Evolutionary conservation across 805 yeast species (phyloP), one percentile per base, ranked within the genome.

Genomic region (Wickerhamiella australiensis): DNA sequence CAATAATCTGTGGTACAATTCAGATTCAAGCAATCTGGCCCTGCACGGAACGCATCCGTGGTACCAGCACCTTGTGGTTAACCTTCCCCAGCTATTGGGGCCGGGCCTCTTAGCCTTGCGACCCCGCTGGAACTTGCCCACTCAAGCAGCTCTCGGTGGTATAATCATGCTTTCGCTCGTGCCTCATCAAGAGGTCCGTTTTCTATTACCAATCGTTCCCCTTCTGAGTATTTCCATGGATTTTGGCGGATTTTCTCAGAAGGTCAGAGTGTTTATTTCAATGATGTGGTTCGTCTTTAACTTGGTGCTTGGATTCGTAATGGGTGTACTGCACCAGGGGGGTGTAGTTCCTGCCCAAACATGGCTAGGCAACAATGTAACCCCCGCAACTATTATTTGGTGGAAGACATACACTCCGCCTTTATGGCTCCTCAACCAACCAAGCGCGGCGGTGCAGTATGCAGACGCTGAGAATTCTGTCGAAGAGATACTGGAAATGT

Each of bases 321-420:
- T 85, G 82, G 97, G 97, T 0, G 61, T 78, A 0, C 70, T 78
- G 23, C 98, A 92, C 59, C 98, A 92, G 68, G 87, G 90, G 37
- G 99, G 99, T 1, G 77, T 92, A 0, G 67, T 90, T 1, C 81
- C 85, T 0, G 81, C 83, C 0, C 66, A 84, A 52, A 54, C 53
- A 2, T 54, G 55, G 46, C 49, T 65, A 13, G 56, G 65, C 13
- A 50, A 55, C 7, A 37, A 61, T 17, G 52, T 57, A 2, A 54
- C 49, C 3, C 61, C 65, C 2, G 49, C 62, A 2, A 65, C 72
- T 0, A 67, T 77, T 0, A 59, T 90, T 4, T 90, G 94, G 86
- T 90, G 97, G 97, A 79, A 86, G 62, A 86, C 96, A 0, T 92
- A 90, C 58, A 76, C 85, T 3, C 96, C 97, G 0, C 97, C 98